Evolutionary conservation across 257 asterid species (phyloP).

Genomic region (Vinca minor): DNA sequence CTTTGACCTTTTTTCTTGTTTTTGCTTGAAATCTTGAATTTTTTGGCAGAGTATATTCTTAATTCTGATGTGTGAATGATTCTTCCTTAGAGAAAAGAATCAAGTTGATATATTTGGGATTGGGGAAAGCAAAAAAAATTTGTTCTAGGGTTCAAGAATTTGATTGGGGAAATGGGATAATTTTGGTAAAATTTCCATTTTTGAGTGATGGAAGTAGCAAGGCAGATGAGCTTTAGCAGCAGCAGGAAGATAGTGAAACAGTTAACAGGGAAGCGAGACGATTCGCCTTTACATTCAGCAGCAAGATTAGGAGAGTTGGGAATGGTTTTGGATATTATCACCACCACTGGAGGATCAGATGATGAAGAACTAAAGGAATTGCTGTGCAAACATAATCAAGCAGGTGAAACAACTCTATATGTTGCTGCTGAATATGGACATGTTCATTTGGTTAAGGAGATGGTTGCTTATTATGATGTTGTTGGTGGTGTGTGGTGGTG

Average conservation of each 20-base stretch:
- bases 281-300: slow-evolving; percentile 53
- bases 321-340: slow-evolving; percentile 34
- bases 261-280: slow-evolving; percentile 59
- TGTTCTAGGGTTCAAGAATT: slow-evolving; percentile 1
- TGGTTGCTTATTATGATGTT: slow-evolving; percentile 43
- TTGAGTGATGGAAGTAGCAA: slow-evolving; percentile 4
- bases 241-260: slow-evolving; percentile 60
- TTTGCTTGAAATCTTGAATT: too few relatives aligned
- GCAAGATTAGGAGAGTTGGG: slow-evolving; percentile 50
- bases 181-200: neutral
- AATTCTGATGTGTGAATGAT: too few relatives aligned
- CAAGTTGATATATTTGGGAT: neutral
- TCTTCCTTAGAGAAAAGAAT: too few relatives aligned
- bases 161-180: neutral
- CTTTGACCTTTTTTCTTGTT: too few relatives aligned
- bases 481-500: slow-evolving; percentile 44
- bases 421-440: slow-evolving; percentile 62
- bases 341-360: slow-evolving; percentile 5
- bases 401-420: slow-evolving; percentile 65
- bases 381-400: slow-evolving; percentile 51
- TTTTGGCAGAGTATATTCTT: too few relatives aligned
- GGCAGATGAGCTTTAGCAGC: slow-evolving; percentile 21
- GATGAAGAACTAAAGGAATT: slow-evolving; percentile 35
- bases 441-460: slow-evolving; percentile 45
- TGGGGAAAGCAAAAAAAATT: neutral